These are phyloP conservation scores for Tuber brumale DNA, from an alignment of 495 filamentous ascomycete genomes.

Conservation along the genomic window DNA sequence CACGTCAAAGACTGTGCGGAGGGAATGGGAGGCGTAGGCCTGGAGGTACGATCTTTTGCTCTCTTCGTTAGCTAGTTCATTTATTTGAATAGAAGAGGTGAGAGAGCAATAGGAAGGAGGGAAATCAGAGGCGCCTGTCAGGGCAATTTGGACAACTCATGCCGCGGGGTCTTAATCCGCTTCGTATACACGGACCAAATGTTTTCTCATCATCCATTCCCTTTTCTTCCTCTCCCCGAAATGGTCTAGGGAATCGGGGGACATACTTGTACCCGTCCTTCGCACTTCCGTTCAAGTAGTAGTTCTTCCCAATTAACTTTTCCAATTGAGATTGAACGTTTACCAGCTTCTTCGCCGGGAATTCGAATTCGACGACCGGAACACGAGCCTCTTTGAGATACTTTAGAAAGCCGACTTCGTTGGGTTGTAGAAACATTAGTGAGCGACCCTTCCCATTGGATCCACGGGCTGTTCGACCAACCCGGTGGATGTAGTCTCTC, in stretches of 20 bases:
- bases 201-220: constrained; percentile 1
- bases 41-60: constrained; percentile 68
- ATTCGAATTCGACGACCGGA: constrained; percentile 92
- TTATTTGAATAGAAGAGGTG: not conserved
- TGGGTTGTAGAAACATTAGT: constrained; percentile 86
- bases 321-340: constrained; percentile 95
- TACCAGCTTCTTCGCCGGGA: constrained; percentile 82
- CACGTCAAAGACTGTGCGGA: constrained; percentile 87
- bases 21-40: constrained; percentile 84
- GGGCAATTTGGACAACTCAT: constrained; percentile 9
- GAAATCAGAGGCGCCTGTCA: not conserved
- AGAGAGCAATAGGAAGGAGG: not conserved
- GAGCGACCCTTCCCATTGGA: constrained; percentile 73
- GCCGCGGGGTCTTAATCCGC: constrained; percentile 10
- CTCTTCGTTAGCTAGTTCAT: not conserved
- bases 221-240: not conserved
- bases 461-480: constrained; percentile 89
- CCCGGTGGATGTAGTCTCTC: constrained; percentile 90
- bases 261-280: constrained; percentile 54
- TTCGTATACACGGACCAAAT: constrained; percentile 6
- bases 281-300: constrained; percentile 83
- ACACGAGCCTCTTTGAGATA: constrained; percentile 88
- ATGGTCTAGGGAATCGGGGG: not conserved
- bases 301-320: constrained; percentile 87
- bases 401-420: constrained; percentile 84